Evolutionary conservation across 345 rosid species (phyloP).

Genomic region (Rhodamnia rubescens): DNA sequence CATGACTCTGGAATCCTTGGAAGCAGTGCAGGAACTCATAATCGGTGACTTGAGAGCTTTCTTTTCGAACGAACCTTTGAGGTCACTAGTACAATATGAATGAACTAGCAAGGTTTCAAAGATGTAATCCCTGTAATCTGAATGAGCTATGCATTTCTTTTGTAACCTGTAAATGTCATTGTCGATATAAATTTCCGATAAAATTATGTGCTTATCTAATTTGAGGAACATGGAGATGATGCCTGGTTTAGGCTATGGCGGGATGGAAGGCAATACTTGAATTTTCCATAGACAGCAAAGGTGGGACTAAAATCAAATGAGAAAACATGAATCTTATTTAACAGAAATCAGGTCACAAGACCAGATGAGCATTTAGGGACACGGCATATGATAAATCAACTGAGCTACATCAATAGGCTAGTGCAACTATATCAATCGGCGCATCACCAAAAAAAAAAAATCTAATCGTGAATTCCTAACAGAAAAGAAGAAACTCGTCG

Average conservation of each 20-base stretch:
- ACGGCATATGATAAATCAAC: no score
- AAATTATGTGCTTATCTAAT: no score
- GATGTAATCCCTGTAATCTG: no score
- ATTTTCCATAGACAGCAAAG: not conserved
- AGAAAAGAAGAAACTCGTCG: no score
- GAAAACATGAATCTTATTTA: not conserved
- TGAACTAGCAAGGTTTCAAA: not conserved
- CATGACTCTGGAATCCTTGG: slow-evolving; percentile 37
- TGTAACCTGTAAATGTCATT: no score
- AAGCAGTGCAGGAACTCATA: slow-evolving; percentile 18
- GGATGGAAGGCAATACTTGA: not conserved
- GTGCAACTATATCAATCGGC: not conserved
- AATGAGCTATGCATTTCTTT: no score
- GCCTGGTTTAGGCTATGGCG: no score
- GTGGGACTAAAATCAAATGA: not conserved
- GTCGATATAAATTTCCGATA: no score
- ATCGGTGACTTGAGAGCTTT: slow-evolving; percentile 54
- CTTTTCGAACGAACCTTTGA: slow-evolving; percentile 45
- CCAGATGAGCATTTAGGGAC: not conserved
- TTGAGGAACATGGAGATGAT: no score
- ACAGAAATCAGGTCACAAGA: not conserved
- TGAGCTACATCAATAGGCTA: not conserved
- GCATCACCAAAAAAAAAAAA: no score
- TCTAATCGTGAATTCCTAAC: no score
- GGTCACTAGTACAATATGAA: not conserved